These are phyloP conservation scores for Trichosporon inkin DNA, from an alignment of 1,284 basidiomycete genomes.

Conservation along the genomic window DNA sequence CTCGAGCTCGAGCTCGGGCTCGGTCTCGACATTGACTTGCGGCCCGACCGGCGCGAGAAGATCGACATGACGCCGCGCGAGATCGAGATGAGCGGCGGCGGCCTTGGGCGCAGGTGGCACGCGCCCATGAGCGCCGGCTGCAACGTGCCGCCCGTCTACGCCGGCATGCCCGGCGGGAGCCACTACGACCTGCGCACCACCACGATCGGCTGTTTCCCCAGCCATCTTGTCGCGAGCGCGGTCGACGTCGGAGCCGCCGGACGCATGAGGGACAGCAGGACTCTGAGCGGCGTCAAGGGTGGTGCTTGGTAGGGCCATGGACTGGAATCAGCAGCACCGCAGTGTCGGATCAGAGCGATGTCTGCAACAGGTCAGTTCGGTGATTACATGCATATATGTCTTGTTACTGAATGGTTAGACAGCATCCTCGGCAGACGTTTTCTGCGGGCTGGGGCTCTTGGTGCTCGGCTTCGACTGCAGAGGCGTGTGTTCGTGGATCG, in stretches of 20 bases:
- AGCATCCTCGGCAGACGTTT: constrained; percentile 7
- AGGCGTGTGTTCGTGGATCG: constrained; percentile 42
- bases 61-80: background rate
- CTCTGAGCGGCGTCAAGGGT: constrained; percentile 2
- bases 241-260: background rate
- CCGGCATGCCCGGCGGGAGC: background rate
- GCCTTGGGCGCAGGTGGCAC: background rate
- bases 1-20: background rate
- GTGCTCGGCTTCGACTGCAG: constrained; percentile 24
- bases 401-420: constrained; percentile 8
- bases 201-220: background rate
- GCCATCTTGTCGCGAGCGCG: background rate
- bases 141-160: background rate
- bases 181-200: constrained; percentile 3
- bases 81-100: background rate
- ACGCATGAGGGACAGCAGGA: background rate
- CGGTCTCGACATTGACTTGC: background rate
- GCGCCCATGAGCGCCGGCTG: background rate
- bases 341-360: background rate
- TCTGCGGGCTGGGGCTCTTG: constrained; percentile 2
- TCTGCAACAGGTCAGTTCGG: background rate
- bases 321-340: background rate
- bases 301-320: background rate
- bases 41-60: background rate
- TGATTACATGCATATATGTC: constrained; percentile 10